A percentile compares a stretch with the other conserved stretches of the same genome.
Conservation (phyloP, 345 rosid species). For the Trapa bicornis region DNA sequence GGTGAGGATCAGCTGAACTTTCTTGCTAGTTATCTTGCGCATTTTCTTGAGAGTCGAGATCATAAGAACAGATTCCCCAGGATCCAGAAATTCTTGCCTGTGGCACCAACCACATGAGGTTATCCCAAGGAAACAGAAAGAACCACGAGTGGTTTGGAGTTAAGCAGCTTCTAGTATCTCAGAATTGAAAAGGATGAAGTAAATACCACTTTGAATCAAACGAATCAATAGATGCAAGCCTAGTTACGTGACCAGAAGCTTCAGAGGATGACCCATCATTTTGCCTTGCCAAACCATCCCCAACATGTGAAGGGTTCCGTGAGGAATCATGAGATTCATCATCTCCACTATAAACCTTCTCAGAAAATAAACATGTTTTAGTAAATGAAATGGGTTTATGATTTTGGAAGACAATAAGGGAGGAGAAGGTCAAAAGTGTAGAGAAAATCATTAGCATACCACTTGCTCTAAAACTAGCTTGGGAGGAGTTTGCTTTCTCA, state of each 20-base stretch:
- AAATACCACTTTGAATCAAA: slow-evolving; percentile 94
- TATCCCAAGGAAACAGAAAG: neutral
- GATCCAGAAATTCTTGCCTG: slow-evolving; percentile 98
- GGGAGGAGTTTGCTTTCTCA: slow-evolving; percentile 70
- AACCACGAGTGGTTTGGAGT: neutral
- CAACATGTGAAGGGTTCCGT: slow-evolving; percentile 69
- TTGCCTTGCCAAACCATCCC: slow-evolving; percentile 42
- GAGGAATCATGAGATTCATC: slow-evolving; percentile 44
- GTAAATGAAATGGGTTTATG: no score
- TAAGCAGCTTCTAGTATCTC: neutral
- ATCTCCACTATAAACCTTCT: slow-evolving; percentile 47
- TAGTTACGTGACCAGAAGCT: slow-evolving; percentile 53
- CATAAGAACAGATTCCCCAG: slow-evolving; percentile 89
- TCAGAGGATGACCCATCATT: slow-evolving; percentile 55
- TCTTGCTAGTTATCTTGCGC: slow-evolving; percentile 82
- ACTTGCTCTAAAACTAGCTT: slow-evolving; percentile 54
- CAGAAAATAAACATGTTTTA: neutral
- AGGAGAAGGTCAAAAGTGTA: neutral
- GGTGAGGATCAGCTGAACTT: slow-evolving; percentile 94
- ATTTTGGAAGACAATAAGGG: no score
- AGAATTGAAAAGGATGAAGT: slow-evolving; percentile 11
- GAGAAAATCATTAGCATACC: slow-evolving; percentile 24
- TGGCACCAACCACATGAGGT: slow-evolving; percentile 3
- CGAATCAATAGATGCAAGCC: slow-evolving; percentile 97
- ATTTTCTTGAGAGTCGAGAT: slow-evolving; percentile 90